Percentiles rank a stretch among this genome's conserved stretches.
Conservation (phyloP, 2,329 filamentous ascomycete genomes). For the Pochonia chlamydosporia region DNA sequence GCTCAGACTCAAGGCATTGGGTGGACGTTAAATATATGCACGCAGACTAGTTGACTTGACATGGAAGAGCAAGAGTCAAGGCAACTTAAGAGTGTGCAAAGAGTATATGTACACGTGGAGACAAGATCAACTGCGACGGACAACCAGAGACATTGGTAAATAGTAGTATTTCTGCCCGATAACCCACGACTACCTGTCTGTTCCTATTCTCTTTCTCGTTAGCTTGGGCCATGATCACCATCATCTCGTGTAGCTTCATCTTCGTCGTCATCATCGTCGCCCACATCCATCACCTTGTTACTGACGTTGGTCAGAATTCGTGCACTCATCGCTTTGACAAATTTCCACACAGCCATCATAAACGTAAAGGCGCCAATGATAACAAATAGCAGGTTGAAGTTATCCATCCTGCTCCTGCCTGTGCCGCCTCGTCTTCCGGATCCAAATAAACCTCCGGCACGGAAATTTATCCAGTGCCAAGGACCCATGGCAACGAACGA, state of each 20-base stretch:
- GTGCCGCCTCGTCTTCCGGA: slow-evolving; percentile 51
- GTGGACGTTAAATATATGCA: slow-evolving; percentile 68
- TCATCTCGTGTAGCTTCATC: slow-evolving; percentile 37
- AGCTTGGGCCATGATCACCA: slow-evolving; percentile 15
- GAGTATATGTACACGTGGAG: slow-evolving; percentile 10
- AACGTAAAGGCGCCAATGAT: slow-evolving; percentile 76
- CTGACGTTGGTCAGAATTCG: slow-evolving; percentile 70
- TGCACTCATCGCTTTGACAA: slow-evolving; percentile 67
- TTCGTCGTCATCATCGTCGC: slow-evolving; percentile 50
- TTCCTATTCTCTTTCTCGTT: slow-evolving; percentile 2
- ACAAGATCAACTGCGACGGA: too few relatives aligned
- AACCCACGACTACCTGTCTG: background rate
- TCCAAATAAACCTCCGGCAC: slow-evolving; percentile 52
- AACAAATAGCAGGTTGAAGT: slow-evolving; percentile 74
- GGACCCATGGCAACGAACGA: slow-evolving; percentile 68
- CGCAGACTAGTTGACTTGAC: slow-evolving; percentile 94
- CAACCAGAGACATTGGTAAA: background rate
- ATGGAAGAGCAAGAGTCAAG: slow-evolving; percentile 66
- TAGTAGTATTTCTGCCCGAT: background rate
- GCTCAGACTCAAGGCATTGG: slow-evolving; percentile 33
- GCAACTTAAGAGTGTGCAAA: slow-evolving; percentile 96
- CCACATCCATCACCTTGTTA: slow-evolving; percentile 79
- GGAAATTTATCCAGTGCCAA: slow-evolving; percentile 71
- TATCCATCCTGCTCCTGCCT: slow-evolving; percentile 71
- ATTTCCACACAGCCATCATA: slow-evolving; percentile 78